Percentiles rank a stretch among this genome's conserved stretches.
These are phyloP conservation scores for Houttuynia cordata DNA, from an alignment of 164 flowering plant species.

Conservation along the genomic window DNA sequence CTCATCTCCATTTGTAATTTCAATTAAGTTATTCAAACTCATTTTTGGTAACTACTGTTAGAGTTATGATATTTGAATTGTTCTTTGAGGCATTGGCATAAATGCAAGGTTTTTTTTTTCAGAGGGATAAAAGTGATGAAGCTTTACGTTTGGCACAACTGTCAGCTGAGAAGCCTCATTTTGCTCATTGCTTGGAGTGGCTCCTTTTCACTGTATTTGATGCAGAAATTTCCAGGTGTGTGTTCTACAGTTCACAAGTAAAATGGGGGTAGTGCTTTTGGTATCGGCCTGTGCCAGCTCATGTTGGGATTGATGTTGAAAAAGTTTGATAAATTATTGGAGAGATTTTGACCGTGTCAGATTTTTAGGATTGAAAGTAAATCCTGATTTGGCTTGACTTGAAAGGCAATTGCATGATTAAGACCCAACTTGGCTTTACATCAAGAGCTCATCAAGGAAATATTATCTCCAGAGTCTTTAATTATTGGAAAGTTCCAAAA, in stretches of 20 bases:
- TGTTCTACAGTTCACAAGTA: not conserved
- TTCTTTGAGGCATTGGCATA: not conserved
- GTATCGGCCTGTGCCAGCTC: too few relatives aligned
- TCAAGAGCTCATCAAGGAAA: too few relatives aligned
- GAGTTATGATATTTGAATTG: not conserved
- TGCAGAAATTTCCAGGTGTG: slow-evolving; percentile 90
- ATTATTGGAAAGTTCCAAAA: too few relatives aligned
- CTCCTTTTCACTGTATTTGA: slow-evolving; percentile 98
- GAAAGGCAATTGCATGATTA: too few relatives aligned
- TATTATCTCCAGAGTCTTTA: too few relatives aligned
- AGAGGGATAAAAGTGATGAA: slow-evolving; percentile 92
- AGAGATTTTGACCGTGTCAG: too few relatives aligned
- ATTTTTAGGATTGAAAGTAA: too few relatives aligned
- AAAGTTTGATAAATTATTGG: too few relatives aligned
- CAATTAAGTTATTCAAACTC: not conserved
- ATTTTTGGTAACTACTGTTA: not conserved
- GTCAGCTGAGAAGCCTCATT: slow-evolving; percentile 95
- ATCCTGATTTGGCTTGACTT: too few relatives aligned
- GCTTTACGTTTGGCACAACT: slow-evolving; percentile 74
- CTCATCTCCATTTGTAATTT: not conserved
- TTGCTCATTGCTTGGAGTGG: slow-evolving; percentile 98
- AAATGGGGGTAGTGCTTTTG: not conserved
- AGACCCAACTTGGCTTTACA: too few relatives aligned
- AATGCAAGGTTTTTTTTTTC: slow-evolving; percentile 7
- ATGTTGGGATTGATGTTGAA: too few relatives aligned